phyloP scores from a whole-genome alignment of 2,329 filamentous ascomycete species.

The Diaporthe eres region DNA sequence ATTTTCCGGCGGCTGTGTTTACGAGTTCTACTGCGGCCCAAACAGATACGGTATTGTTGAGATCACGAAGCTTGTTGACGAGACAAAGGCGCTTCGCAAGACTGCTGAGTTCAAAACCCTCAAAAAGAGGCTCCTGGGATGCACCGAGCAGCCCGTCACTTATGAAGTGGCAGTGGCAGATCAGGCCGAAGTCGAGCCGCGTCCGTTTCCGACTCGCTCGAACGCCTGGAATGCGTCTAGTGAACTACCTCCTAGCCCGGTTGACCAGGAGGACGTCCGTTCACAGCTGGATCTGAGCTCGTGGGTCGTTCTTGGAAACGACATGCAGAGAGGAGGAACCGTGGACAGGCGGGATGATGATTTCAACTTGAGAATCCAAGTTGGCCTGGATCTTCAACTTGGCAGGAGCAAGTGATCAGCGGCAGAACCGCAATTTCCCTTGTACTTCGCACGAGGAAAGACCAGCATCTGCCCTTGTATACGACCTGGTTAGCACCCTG shows the following conservation, averaged over 20 bases:
- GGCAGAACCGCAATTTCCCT: too few species aligned
- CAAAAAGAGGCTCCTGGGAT: constrained; percentile 13
- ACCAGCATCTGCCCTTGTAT: background rate
- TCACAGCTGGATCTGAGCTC: constrained; percentile 5
- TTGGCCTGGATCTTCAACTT: background rate
- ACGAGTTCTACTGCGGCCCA: constrained; percentile 70
- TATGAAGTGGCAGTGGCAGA: background rate
- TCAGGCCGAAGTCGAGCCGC: background rate
- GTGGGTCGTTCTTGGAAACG: background rate
- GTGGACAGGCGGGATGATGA: background rate
- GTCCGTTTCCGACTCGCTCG: background rate
- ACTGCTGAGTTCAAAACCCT: constrained; percentile 17
- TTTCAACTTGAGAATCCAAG: background rate
- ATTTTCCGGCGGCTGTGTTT: constrained; percentile 72
- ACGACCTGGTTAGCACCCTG: background rate
- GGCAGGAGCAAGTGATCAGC: background rate
- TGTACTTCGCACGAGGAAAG: background rate
- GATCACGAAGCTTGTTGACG: background rate
- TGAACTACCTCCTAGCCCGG: background rate
- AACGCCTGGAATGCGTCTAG: background rate
- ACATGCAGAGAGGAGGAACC: constrained; percentile 3
- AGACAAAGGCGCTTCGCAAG: background rate
- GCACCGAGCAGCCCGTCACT: constrained; percentile 1
- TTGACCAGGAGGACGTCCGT: background rate
- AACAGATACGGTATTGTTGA: constrained; percentile 60